These are phyloP conservation scores for Plasmodium gonderi DNA, from an alignment of 169 alveolate species.

Conservation along the genomic window DNA sequence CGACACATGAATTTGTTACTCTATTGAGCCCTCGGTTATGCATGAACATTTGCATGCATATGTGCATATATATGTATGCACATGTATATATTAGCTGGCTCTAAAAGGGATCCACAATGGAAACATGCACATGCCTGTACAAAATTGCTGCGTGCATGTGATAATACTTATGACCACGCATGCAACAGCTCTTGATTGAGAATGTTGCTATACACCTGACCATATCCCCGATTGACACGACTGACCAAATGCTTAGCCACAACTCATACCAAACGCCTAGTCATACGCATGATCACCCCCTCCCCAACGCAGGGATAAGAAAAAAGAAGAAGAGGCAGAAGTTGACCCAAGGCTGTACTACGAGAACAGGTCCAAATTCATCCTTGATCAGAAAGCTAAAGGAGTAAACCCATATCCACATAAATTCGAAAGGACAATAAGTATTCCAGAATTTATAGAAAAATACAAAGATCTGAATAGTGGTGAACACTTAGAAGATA, in stretches of 20 bases:
- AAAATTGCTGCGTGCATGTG: too few species aligned
- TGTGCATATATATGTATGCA: background rate
- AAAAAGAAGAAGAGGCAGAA: constrained; percentile 76
- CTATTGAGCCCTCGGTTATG: background rate
- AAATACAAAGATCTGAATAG: constrained; percentile 88
- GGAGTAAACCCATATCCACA: constrained; percentile 83
- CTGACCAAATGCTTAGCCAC: background rate
- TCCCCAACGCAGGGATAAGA: constrained; percentile 24
- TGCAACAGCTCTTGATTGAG: too few species aligned
- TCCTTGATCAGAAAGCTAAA: constrained; percentile 76
- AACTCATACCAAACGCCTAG: background rate
- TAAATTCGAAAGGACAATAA: constrained; percentile 87
- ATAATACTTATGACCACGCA: too few species aligned
- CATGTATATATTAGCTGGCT: background rate
- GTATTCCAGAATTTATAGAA: constrained; percentile 89
- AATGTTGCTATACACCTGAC: too few species aligned
- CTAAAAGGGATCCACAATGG: too few species aligned
- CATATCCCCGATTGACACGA: too few species aligned
- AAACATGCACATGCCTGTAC: too few species aligned
- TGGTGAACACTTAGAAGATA: constrained; percentile 91
- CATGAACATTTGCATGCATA: background rate
- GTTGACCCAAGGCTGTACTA: constrained; percentile 82
- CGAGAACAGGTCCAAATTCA: constrained; percentile 79
- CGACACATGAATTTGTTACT: background rate
- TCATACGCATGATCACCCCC: background rate